phyloP scores from a whole-genome alignment of 345 rosid genomes.

The Sisymbrium altissimum region DNA sequence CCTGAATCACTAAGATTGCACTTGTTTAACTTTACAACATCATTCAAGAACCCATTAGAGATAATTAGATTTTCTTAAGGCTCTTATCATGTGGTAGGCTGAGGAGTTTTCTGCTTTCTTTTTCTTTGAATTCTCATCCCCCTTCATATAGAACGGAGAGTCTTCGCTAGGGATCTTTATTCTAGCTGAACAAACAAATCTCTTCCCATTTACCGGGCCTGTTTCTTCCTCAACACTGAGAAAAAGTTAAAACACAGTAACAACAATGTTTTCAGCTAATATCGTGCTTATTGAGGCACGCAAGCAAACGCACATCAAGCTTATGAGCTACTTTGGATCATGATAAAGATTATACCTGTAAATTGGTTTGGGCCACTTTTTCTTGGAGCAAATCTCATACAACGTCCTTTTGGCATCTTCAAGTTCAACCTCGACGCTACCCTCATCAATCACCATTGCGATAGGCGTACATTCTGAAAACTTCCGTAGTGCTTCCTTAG shows the following conservation, averaged over 20 bases:
- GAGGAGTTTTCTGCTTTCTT: slow-evolving; percentile 72
- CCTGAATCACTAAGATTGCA: neutral
- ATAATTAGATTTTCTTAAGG: slow-evolving; percentile 36
- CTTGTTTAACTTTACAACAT: neutral
- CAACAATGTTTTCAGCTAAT: neutral
- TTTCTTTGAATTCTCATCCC: slow-evolving; percentile 48
- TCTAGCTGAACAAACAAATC: slow-evolving; percentile 49
- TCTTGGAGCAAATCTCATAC: slow-evolving; percentile 50
- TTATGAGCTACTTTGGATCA: neutral
- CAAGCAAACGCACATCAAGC: no score
- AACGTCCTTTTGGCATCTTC: slow-evolving; percentile 62
- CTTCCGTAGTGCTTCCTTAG: slow-evolving; percentile 50
- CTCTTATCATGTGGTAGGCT: slow-evolving; percentile 53
- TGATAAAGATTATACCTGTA: slow-evolving; percentile 45
- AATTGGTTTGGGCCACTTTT: slow-evolving; percentile 64
- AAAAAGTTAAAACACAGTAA: slow-evolving; percentile 2
- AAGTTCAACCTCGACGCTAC: slow-evolving; percentile 32
- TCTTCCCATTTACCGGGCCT: slow-evolving; percentile 48
- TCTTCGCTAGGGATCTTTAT: slow-evolving; percentile 41
- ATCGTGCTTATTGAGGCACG: no score
- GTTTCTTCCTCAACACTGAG: slow-evolving; percentile 58
- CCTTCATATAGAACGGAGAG: slow-evolving; percentile 38
- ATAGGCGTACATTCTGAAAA: slow-evolving; percentile 27
- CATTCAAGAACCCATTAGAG: slow-evolving; percentile 30
- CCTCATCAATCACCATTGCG: slow-evolving; percentile 20